These are phyloP conservation scores for Fraxinus sp. DNA, from an alignment of 305 asterid genomes.

Conservation along the genomic window DNA sequence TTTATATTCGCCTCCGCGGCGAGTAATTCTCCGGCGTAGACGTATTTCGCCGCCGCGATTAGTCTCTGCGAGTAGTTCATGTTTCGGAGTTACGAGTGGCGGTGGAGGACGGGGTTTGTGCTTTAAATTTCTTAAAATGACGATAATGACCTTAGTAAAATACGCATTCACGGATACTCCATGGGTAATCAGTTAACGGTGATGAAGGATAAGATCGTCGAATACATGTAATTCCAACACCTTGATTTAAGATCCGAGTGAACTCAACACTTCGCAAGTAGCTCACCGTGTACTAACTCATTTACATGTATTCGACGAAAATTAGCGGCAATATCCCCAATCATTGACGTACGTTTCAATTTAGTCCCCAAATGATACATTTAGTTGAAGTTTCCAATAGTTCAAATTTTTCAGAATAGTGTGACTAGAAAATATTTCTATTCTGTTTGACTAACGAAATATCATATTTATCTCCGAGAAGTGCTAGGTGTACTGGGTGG, in stretches of 20 bases:
- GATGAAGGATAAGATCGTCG: not conserved
- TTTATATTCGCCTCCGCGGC: conserved; percentile 29
- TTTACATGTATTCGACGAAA: not conserved
- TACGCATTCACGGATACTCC: not conserved
- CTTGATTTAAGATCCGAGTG: not conserved
- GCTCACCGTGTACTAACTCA: not conserved
- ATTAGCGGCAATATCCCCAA: not conserved
- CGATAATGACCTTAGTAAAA: not conserved
- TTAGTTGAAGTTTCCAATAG: not conserved
- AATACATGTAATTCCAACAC: too few species aligned
- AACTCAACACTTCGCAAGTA: not conserved
- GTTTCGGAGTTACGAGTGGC: conserved; percentile 12
- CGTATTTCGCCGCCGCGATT: conserved; percentile 72
- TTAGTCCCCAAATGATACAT: not conserved
- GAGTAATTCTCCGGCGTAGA: conserved; percentile 50
- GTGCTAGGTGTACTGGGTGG: too few species aligned
- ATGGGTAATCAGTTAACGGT: not conserved
- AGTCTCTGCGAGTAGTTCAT: conserved; percentile 78
- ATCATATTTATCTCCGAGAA: too few species aligned
- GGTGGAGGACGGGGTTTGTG: not conserved
- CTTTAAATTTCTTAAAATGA: not conserved
- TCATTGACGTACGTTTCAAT: not conserved
- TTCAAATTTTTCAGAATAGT: not conserved
- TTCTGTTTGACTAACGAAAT: too few species aligned
- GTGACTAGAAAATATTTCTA: not conserved